Conservation (phyloP, 2,329 filamentous ascomycete genomes). For the Diaporthe sp. region DNA sequence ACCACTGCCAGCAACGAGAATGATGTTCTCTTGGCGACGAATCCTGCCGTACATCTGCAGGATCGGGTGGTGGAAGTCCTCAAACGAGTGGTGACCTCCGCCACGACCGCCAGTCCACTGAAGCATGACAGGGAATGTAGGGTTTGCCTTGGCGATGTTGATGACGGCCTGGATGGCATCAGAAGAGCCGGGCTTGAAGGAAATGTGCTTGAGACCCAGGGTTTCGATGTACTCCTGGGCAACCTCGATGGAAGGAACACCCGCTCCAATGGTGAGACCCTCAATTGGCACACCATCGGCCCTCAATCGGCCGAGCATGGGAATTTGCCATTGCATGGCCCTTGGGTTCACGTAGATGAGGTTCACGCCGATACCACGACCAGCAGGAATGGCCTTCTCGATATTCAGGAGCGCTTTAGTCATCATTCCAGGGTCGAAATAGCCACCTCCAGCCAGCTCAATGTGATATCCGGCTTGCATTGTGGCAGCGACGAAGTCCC, state of each 20-base stretch:
- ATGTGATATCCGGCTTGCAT: slow-evolving; percentile 98
- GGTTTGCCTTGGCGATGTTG: slow-evolving; percentile 95
- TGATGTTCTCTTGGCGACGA: slow-evolving; percentile 86
- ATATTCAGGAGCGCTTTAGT: slow-evolving; percentile 87
- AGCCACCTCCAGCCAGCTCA: slow-evolving; percentile 90
- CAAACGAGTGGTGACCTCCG: slow-evolving; percentile 93
- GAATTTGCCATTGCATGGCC: slow-evolving; percentile 94
- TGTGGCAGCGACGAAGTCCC: slow-evolving; percentile 92
- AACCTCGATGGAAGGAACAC: slow-evolving; percentile 93
- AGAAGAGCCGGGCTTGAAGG: slow-evolving; percentile 92
- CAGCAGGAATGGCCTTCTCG: slow-evolving; percentile 84
- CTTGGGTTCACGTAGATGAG: slow-evolving; percentile 92
- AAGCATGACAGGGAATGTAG: slow-evolving; percentile 90
- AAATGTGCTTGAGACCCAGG: slow-evolving; percentile 91
- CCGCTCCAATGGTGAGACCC: slow-evolving; percentile 91
- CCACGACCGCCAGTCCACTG: slow-evolving; percentile 97
- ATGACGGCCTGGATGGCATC: slow-evolving; percentile 91
- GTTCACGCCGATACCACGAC: slow-evolving; percentile 90
- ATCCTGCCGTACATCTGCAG: slow-evolving; percentile 93
- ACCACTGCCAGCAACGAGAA: slow-evolving; percentile 90
- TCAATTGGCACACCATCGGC: slow-evolving; percentile 92
- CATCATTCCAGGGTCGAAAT: slow-evolving; percentile 87
- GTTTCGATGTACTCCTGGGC: slow-evolving; percentile 96
- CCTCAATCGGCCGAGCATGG: slow-evolving; percentile 82
- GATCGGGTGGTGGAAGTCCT: slow-evolving; percentile 95